Percentiles rank a stretch among this genome's conserved stretches.
Conservation (phyloP, 345 rosid genomes). For the Hevea brasiliensis region DNA sequence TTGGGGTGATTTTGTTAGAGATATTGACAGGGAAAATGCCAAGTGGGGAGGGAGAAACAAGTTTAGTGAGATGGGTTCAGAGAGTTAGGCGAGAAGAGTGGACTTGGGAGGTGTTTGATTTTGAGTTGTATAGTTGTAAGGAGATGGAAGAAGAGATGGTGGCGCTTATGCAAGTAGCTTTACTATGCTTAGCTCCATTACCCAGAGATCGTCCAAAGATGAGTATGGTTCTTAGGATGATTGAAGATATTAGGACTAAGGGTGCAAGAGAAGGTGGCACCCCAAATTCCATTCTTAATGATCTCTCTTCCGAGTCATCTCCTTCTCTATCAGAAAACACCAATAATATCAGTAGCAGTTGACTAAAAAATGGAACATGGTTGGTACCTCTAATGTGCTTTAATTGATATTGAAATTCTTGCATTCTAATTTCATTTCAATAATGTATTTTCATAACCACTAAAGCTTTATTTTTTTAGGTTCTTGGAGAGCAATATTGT, state of each 20-base stretch:
- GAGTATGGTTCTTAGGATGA: constrained; percentile 36
- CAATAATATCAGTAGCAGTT: background rate
- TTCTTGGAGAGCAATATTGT: too few species aligned
- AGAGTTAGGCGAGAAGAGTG: constrained; percentile 28
- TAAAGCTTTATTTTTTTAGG: too few species aligned
- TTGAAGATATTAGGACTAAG: constrained; percentile 38
- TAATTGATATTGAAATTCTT: too few species aligned
- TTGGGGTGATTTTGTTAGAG: constrained; percentile 43
- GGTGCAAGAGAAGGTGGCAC: constrained; percentile 12
- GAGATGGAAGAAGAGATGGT: constrained; percentile 43
- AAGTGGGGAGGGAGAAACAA: constrained; percentile 39
- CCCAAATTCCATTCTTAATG: constrained; percentile 23
- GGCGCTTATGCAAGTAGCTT: constrained; percentile 42
- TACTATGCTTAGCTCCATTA: constrained; percentile 40
- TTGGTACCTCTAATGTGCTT: too few species aligned
- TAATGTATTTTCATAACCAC: too few species aligned
- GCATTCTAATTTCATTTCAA: too few species aligned
- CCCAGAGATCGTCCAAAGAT: constrained; percentile 48
- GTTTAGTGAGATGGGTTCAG: constrained; percentile 41
- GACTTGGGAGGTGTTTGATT: constrained; percentile 45
- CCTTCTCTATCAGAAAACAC: constrained; percentile 34
- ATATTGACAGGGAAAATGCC: constrained; percentile 44
- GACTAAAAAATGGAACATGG: too few species aligned
- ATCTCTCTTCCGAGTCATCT: constrained; percentile 39
- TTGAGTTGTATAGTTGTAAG: constrained; percentile 33